phyloP scores from a whole-genome alignment of 352 stramenopile species.

The Globisporangium cystogenes region DNA sequence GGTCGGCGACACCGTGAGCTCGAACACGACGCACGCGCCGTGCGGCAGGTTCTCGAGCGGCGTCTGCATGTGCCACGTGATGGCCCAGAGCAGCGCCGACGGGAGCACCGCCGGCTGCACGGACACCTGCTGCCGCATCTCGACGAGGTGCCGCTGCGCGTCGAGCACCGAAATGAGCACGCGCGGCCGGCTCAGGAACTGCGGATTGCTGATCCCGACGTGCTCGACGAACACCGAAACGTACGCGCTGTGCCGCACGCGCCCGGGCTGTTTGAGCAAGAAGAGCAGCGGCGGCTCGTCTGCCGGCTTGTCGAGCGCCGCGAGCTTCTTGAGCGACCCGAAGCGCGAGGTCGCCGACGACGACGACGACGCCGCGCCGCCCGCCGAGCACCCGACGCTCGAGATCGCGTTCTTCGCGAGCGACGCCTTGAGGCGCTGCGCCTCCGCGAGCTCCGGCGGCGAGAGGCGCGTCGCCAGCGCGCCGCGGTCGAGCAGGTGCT shows the following conservation, averaged over 20 bases:
- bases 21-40: constrained; percentile 62
- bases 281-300: constrained; percentile 47
- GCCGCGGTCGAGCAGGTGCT: constrained; percentile 48
- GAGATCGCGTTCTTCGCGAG: constrained; percentile 57
- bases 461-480: constrained; percentile 40
- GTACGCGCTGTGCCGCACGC: constrained; percentile 75
- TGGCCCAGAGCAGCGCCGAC: constrained; percentile 69
- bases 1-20: constrained; percentile 45
- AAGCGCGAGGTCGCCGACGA: constrained; percentile 5
- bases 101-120: constrained; percentile 52
- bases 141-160: constrained; percentile 53
- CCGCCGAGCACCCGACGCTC: constrained; percentile 35
- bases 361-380: not conserved
- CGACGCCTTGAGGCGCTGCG: constrained; percentile 44
- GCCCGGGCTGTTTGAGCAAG: constrained; percentile 65
- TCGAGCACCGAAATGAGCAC: constrained; percentile 72
- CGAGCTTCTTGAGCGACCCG: constrained; percentile 18
- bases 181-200: constrained; percentile 48
- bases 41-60: constrained; percentile 88
- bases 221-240: constrained; percentile 79
- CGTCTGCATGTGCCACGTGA: constrained; percentile 93
- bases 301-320: constrained; percentile 13
- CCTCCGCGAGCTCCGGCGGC: constrained; percentile 28
- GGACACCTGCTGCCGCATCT: constrained; percentile 76
- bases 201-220: constrained; percentile 45